phyloP scores from a whole-genome alignment of 2,329 filamentous ascomycete species.

The Aspergillus neoniger region DNA sequence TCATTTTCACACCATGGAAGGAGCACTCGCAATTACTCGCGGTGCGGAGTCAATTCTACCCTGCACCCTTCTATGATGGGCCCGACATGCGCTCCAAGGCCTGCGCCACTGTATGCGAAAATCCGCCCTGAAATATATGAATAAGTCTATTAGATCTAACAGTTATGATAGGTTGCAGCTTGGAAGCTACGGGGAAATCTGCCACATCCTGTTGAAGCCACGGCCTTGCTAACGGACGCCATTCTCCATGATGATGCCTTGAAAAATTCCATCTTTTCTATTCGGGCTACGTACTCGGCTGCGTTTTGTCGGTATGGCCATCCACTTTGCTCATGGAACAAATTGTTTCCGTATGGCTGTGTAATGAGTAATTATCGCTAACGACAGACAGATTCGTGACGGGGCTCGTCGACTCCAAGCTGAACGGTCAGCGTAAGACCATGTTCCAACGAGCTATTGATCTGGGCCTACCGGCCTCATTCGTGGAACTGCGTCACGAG shows the following conservation, averaged over 20 bases:
- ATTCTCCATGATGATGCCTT: constrained; percentile 46
- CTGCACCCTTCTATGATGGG: constrained; percentile 32
- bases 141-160: background rate
- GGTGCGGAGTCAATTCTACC: constrained; percentile 45
- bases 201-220: constrained; percentile 50
- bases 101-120: constrained; percentile 41
- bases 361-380: background rate
- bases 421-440: constrained; percentile 43
- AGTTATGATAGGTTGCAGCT: constrained; percentile 38
- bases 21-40: constrained; percentile 38
- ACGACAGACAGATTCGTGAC: constrained; percentile 43
- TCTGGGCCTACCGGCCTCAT: constrained; percentile 59
- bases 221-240: constrained; percentile 49
- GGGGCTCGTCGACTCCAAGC: constrained; percentile 47
- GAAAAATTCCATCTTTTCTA: constrained; percentile 47
- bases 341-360: background rate
- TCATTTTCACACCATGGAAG: constrained; percentile 48
- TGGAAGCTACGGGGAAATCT: constrained; percentile 50
- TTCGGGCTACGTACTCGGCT: constrained; percentile 47
- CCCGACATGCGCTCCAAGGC: constrained; percentile 42
- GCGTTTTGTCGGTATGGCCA: constrained; percentile 47
- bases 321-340: background rate
- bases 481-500: constrained; percentile 87
- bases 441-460: constrained; percentile 49
- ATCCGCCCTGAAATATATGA: background rate